A percentile compares a stretch with the other conserved stretches of the same genome.
These are phyloP conservation scores for Isabelozyma gotoi DNA, from an alignment of 805 yeast genomes.

Conservation along the genomic window DNA sequence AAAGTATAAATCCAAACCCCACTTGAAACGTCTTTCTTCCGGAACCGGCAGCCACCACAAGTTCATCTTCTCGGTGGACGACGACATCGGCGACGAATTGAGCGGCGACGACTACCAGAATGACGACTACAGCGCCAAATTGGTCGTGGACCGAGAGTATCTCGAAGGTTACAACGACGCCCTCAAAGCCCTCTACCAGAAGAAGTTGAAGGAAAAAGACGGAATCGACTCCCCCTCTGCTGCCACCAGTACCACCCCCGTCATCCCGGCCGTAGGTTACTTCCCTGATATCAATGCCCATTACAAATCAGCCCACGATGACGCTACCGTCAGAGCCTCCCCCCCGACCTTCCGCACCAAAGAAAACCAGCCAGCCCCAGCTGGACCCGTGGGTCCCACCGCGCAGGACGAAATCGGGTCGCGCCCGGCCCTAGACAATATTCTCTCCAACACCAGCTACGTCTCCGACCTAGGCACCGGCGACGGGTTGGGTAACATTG, in stretches of 20 bases:
- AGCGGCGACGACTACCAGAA: slow-evolving; percentile 58
- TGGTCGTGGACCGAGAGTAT: slow-evolving; percentile 38
- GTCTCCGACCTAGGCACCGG: slow-evolving; percentile 17
- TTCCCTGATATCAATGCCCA: background rate
- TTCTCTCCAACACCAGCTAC: background rate
- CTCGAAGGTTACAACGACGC: slow-evolving; percentile 77
- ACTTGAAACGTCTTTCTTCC: slow-evolving; percentile 25
- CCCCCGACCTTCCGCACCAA: background rate
- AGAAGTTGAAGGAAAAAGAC: slow-evolving; percentile 8
- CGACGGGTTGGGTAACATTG: slow-evolving; percentile 23
- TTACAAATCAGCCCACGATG: background rate
- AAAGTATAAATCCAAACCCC: slow-evolving; percentile 28
- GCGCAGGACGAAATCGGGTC: too few relatives aligned
- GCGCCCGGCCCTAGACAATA: background rate
- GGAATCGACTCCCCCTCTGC: background rate
- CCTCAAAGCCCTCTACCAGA: slow-evolving; percentile 38
- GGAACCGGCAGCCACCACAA: slow-evolving; percentile 16
- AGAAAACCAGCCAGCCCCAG: background rate
- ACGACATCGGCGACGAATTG: slow-evolving; percentile 62
- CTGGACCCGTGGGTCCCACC: too few relatives aligned
- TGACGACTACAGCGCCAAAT: slow-evolving; percentile 22
- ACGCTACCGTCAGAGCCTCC: background rate
- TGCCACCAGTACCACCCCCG: background rate
- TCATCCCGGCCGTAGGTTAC: background rate
- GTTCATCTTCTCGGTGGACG: slow-evolving; percentile 74